Evolutionary conservation across 1,284 basidiomycete species (phyloP).

Genomic region (Pascua sp.): DNA sequence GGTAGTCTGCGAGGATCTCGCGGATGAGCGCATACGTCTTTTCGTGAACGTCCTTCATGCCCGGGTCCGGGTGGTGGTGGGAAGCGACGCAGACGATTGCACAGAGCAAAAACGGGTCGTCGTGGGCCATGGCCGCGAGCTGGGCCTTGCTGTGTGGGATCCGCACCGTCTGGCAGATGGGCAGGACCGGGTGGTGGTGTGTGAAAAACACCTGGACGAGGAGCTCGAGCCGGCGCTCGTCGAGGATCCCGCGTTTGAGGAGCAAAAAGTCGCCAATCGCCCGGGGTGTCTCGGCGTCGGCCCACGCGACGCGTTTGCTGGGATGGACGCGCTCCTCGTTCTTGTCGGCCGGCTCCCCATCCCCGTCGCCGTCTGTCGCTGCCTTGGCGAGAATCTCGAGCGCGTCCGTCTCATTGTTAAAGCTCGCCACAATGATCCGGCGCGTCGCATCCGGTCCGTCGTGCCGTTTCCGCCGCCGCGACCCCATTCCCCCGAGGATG

Average conservation of each 20-base stretch:
- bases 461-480: constrained; percentile 7
- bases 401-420: constrained; percentile 50
- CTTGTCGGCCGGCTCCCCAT: constrained; percentile 9
- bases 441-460: constrained; percentile 31
- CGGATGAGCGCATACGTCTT: constrained; percentile 37
- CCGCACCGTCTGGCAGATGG: constrained; percentile 46
- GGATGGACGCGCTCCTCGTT: constrained; percentile 17
- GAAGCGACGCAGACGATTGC: constrained; percentile 47
- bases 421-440: constrained; percentile 45
- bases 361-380: constrained; percentile 33
- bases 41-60: constrained; percentile 36
- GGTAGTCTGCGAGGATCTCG: constrained; percentile 41
- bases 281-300: constrained; percentile 20
- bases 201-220: constrained; percentile 45
- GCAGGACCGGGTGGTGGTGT: constrained; percentile 47
- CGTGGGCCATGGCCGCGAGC: constrained; percentile 38
- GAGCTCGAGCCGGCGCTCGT: constrained; percentile 30
- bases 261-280: constrained; percentile 37
- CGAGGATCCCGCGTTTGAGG: constrained; percentile 40
- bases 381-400: constrained; percentile 49
- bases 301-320: constrained; percentile 22
- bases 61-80: constrained; percentile 35
- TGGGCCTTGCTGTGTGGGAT: constrained; percentile 43
- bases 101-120: constrained; percentile 48
- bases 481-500: constrained; percentile 4